Base-by-base conservation (phyloP, 352 stramenopile genomes). In the Globisporangium orthogonon region DNA sequence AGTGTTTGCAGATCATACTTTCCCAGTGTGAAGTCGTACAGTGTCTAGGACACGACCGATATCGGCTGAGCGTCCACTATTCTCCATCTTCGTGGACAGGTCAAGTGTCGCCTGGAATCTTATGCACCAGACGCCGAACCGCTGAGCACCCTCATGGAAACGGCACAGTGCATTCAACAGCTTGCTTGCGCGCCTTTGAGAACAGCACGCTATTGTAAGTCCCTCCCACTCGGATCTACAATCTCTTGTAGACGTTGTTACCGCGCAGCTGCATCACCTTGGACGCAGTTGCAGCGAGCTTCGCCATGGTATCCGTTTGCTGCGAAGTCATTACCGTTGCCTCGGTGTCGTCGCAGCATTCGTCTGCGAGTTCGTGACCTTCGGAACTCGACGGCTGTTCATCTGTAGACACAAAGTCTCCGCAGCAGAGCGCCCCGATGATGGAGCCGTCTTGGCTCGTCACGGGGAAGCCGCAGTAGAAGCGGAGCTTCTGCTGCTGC, bases 381-480 rank as follows among this genome's bases (percentile, higher is more conserved):
- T 13, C 37, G 11, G 17, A 41, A 13, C 37, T 10, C 10, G 37
- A 41, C 17, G 37, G 37, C 11, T 41, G 7, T 41, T 13, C 11
- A 17, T 41, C 37, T 17, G 10, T 13, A 41, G 37, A 13, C 4
- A n/a, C 30, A 56, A 63, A 57, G 29, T 65, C 50, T 18, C 52
- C 48, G 49, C 62, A 68, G 48, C 56, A 68, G 37, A 68, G 57
- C 29, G 56, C 58, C 11, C 62, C 62, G 39, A 68, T 18, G 28
- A 66, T 50, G 15, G 54, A 39, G 18, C 41, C 43, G 13, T 62
- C 50, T 1, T 23, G 35, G 35, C 35, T 49, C 48, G 17, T 54
- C 40, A 68, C 44, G 11, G 62, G 62, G 43, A 65, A 68, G 11
- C 62, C 62, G 33, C 58, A 61, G 49, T 68, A 68, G 44, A 66